Percentiles rank a stretch among this genome's conserved stretches.
These are phyloP conservation scores for Alnus rubra DNA, from an alignment of 306 rosid genomes.

Conservation along the genomic window DNA sequence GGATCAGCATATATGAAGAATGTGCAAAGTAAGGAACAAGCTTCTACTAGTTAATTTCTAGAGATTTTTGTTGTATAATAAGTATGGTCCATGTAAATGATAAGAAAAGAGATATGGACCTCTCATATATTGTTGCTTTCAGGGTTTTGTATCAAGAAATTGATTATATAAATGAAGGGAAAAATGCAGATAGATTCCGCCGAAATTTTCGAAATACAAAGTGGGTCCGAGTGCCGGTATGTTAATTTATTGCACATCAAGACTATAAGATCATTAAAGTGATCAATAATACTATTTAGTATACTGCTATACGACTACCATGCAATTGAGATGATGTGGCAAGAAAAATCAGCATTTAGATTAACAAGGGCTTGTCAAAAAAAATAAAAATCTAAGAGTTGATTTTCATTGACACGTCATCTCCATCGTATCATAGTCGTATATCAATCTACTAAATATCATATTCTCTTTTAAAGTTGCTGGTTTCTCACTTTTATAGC, in stretches of 20 bases:
- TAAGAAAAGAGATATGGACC: neutral
- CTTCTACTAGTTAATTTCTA: neutral
- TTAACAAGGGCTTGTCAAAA: too few species aligned
- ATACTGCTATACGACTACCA: too few species aligned
- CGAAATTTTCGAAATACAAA: slow-evolving; percentile 80
- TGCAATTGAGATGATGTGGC: too few species aligned
- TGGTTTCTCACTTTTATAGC: too few species aligned
- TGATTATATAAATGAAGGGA: slow-evolving; percentile 89
- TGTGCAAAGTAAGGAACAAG: slow-evolving; percentile 70
- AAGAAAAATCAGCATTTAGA: too few species aligned
- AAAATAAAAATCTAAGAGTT: too few species aligned
- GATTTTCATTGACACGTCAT: too few species aligned
- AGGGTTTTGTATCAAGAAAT: slow-evolving; percentile 88
- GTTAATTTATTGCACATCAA: slow-evolving; percentile 41
- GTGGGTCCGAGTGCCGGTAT: slow-evolving; percentile 96
- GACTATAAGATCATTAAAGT: slow-evolving; percentile 14
- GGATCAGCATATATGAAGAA: slow-evolving; percentile 93
- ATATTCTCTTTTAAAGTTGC: too few species aligned
- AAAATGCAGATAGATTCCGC: slow-evolving; percentile 82
- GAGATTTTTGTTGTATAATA: neutral
- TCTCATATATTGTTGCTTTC: too few species aligned
- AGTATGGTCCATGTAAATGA: neutral
- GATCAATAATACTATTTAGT: too few species aligned
- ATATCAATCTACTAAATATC: too few species aligned
- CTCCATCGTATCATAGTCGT: too few species aligned